Conservation (phyloP, 2,329 filamentous ascomycete species). For the Aspergillus tamarii region DNA sequence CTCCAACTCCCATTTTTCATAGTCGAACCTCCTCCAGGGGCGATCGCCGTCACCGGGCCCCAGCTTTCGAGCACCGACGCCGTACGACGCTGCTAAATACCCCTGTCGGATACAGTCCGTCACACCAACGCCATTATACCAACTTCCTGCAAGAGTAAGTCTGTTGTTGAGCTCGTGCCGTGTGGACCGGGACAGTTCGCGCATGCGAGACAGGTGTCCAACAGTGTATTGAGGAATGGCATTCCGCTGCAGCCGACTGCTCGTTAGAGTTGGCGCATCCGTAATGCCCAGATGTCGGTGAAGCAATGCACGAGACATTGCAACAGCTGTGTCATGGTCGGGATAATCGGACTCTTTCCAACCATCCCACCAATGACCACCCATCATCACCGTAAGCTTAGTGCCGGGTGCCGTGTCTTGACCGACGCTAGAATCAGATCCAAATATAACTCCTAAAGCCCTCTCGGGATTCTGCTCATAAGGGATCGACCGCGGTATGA, state of each 20-base stretch:
- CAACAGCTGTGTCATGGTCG: conserved; percentile 65
- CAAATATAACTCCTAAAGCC: conserved; percentile 89
- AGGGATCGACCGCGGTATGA: conserved; percentile 76
- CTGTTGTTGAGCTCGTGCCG: conserved; percentile 60
- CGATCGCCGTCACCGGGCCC: conserved; percentile 9
- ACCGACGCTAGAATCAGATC: conserved; percentile 67
- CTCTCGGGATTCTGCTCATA: conserved; percentile 76
- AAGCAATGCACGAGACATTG: conserved; percentile 71
- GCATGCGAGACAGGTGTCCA: conserved; percentile 70
- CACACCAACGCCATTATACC: conserved; percentile 55
- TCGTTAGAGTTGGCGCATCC: conserved; percentile 62
- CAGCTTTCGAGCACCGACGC: conserved; percentile 40
- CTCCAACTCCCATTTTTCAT: conserved; percentile 31
- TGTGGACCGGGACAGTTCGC: conserved; percentile 59
- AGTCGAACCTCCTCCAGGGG: conserved; percentile 27
- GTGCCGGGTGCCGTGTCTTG: conserved; percentile 67
- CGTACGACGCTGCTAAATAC: conserved; percentile 54
- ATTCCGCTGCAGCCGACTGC: conserved; percentile 64
- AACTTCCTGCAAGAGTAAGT: conserved; percentile 65
- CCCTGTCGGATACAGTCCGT: conserved; percentile 61
- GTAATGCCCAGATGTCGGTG: conserved; percentile 74
- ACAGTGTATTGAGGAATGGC: conserved; percentile 92
- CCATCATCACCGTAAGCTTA: conserved; percentile 92
- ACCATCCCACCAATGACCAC: conserved; percentile 86
- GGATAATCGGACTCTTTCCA: conserved; percentile 60